Percentiles rank a stretch among this genome's conserved stretches.
Evolutionary conservation across 75 land plant species (phyloP).

Genomic region (Cunninghamia lanceolata): DNA sequence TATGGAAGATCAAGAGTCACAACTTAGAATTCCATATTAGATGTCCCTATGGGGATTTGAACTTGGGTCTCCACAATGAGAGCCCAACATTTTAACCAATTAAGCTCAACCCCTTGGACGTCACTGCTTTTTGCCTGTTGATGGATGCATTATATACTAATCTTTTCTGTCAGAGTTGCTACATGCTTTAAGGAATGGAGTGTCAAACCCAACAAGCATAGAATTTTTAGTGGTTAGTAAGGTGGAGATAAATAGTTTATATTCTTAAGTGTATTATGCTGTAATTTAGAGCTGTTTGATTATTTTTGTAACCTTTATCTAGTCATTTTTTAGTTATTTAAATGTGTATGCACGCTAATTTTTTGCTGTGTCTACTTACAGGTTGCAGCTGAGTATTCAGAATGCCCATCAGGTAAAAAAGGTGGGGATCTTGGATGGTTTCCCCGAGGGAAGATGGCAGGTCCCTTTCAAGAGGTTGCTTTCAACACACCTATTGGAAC

Average conservation of each 20-base stretch:
- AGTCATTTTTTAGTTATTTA: not conserved
- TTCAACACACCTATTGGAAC: conserved; percentile 84
- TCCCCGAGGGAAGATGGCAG: conserved; percentile 99
- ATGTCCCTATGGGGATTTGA: too few species aligned
- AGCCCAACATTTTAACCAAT: too few species aligned
- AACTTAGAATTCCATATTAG: too few species aligned
- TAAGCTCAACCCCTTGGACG: too few species aligned
- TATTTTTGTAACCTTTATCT: not conserved
- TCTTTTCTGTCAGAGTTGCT: not conserved
- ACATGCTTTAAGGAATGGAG: not conserved
- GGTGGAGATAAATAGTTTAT: not conserved
- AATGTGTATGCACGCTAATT: not conserved
- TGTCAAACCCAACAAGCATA: not conserved
- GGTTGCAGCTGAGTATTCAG: conserved; percentile 96
- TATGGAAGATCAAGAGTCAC: too few species aligned
- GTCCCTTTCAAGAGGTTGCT: conserved; percentile 99
- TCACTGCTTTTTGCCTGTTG: not conserved
- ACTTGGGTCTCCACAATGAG: too few species aligned
- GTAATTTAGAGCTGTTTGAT: not conserved
- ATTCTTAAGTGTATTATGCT: not conserved
- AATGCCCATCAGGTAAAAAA: conserved; percentile 99
- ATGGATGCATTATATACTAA: not conserved
- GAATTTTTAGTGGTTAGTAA: not conserved
- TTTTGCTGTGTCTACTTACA: conserved; percentile 17
- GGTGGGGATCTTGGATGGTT: conserved; percentile 99